These are phyloP conservation scores for Kwoniella dendrophila DNA, from an alignment of 768 basidiomycete genomes.

Conservation along the genomic window DNA sequence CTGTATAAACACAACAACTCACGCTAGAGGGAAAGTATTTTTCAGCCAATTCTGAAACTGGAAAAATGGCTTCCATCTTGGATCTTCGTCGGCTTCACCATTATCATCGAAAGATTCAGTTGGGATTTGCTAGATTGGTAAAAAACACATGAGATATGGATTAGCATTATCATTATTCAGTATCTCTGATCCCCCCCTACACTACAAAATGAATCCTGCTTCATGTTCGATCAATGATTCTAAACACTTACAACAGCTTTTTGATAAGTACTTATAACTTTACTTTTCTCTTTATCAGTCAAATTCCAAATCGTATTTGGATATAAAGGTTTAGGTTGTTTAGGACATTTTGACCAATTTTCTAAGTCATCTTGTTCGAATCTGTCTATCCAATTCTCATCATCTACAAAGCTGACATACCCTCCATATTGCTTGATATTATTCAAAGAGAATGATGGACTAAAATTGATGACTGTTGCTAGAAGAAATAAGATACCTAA, in stretches of 20 bases:
- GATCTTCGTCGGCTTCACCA: constrained; percentile 53
- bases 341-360: constrained; percentile 35
- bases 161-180: constrained; percentile 5
- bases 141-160: neutral
- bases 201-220: neutral
- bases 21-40: constrained; percentile 48
- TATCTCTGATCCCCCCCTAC: neutral
- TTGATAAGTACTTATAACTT: constrained; percentile 29
- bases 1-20: constrained; percentile 10
- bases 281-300: constrained; percentile 38
- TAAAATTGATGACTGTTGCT: constrained; percentile 17
- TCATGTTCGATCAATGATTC: neutral
- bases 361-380: constrained; percentile 11
- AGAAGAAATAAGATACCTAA: constrained; percentile 18
- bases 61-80: constrained; percentile 54
- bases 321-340: constrained; percentile 42
- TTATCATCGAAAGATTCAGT: constrained; percentile 54
- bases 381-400: constrained; percentile 5
- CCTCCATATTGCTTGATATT: neutral
- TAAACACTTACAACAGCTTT: constrained; percentile 45
- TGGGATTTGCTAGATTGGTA: constrained; percentile 45
- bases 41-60: constrained; percentile 52
- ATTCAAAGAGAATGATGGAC: constrained; percentile 10
- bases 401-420: constrained; percentile 2
- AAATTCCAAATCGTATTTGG: constrained; percentile 40